Conservation (phyloP, 1,139 yeast genomes). For the Pichiaceae sp. region DNA sequence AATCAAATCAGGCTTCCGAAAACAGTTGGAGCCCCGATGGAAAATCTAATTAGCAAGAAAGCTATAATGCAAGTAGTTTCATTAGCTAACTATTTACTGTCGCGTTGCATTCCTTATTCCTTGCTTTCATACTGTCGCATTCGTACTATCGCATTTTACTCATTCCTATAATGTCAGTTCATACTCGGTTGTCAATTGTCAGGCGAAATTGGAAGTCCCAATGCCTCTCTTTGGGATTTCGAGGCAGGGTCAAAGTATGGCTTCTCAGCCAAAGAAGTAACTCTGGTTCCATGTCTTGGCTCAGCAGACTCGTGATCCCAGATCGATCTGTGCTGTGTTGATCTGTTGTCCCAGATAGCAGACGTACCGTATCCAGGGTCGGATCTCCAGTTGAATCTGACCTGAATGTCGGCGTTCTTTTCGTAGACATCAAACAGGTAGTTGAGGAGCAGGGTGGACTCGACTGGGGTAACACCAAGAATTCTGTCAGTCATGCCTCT, state of each 20-base stretch:
- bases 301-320: slow-evolving; percentile 45
- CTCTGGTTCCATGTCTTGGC: slow-evolving; percentile 52
- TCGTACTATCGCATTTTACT: no score
- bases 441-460: slow-evolving; percentile 30
- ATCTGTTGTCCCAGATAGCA: slow-evolving; percentile 53
- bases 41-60: no score
- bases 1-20: not conserved
- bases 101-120: no score
- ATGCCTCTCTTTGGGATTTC: slow-evolving; percentile 46
- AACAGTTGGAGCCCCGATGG: no score
- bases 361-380: slow-evolving; percentile 43
- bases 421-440: slow-evolving; percentile 34
- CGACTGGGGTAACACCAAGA: slow-evolving; percentile 36
- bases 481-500: slow-evolving; percentile 34
- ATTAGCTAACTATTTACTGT: no score
- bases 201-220: slow-evolving; percentile 27
- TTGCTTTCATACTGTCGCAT: no score
- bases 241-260: slow-evolving; percentile 45
- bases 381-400: slow-evolving; percentile 47
- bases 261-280: slow-evolving; percentile 47
- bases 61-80: not conserved
- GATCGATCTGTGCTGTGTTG: slow-evolving; percentile 36
- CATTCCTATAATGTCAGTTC: no score
- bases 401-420: slow-evolving; percentile 42
- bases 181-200: no score